Base-by-base conservation (phyloP, 73 alveolate species). In the Halteria grandinella region DNA sequence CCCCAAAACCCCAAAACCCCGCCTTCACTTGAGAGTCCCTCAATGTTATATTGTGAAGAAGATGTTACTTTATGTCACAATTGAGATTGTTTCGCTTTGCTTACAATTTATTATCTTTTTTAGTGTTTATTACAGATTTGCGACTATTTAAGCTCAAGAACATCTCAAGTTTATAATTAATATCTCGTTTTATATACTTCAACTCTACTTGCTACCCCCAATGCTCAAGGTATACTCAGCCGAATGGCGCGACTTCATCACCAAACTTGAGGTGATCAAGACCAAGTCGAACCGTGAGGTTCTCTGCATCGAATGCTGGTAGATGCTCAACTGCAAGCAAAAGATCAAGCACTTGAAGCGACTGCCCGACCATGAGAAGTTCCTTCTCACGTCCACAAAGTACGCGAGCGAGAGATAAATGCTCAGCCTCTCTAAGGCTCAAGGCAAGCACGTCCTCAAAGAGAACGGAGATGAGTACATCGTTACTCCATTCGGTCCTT, bases 291-390 rank as follows among this genome's bases (percentile, higher is more conserved):
- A 80, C 71, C 77, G 90, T 18, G 79, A 80, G 36, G 90, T 80
- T 0, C 63, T 80, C 21, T 80, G 90, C n/a, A 60, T 80, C 44
- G 40, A 80, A 21, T 80, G 90, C 73, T 80, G 90, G 90, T 28
- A 34, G 41, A 57, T 63, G 79, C 81, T 69, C 24, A 80, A 80
- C 64, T 80, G 79, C 63, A 75, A 80, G 34, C 76, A 80, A 60
- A 80, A 80, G 50, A 45, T 80, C 43, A 80, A 80, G 57, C 90
- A 80, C 55, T 28, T 80, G 47, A 70, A 69, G 33, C 33, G 10
- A 53, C 40, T 14, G 11, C 85, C 78, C n/a, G 90, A 80, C 20
- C 90, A 80, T 37, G 90, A 80, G 73, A 80, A 80, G 54, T 70
- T 21, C 40, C 29, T 80, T 8, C 66, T 69, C 34, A 80, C 90